A percentile compares a stretch with the other conserved stretches of the same genome.
These are phyloP conservation scores for Trypanosoma caninum DNA, from an alignment of 208 protist genomes.

Conservation along the genomic window DNA sequence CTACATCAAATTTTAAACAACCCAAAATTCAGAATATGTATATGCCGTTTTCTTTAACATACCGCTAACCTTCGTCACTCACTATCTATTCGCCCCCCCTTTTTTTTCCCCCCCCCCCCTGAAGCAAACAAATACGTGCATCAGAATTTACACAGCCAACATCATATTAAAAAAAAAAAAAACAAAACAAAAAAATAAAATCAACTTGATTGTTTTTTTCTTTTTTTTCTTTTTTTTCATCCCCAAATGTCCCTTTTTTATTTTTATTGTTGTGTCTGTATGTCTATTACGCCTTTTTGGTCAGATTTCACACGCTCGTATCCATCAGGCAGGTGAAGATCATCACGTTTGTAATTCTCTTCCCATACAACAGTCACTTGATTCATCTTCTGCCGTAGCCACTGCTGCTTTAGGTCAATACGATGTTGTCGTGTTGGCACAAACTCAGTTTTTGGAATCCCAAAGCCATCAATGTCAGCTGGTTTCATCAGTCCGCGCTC, in stretches of 20 bases:
- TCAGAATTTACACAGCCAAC: too few species aligned
- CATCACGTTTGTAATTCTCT: slow-evolving; percentile 67
- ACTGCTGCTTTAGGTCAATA: slow-evolving; percentile 68
- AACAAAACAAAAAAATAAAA: neutral
- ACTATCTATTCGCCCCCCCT: neutral
- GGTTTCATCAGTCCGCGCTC: slow-evolving; percentile 83
- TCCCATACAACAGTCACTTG: slow-evolving; percentile 68
- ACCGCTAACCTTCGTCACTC: neutral
- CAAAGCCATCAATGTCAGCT: slow-evolving; percentile 68
- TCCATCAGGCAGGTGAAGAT: slow-evolving; percentile 65
- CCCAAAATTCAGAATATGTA: too few species aligned
- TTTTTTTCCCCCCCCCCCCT: neutral
- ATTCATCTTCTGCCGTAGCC: slow-evolving; percentile 76
- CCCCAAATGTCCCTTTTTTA: neutral
- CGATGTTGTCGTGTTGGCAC: slow-evolving; percentile 74
- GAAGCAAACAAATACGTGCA: neutral
- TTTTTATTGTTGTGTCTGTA: neutral
- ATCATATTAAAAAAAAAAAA: neutral
- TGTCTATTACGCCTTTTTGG: neutral
- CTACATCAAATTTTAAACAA: too few species aligned
- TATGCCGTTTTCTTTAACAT: too few species aligned
- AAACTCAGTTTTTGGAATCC: slow-evolving; percentile 78
- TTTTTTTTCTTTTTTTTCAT: neutral
- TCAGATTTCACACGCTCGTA: slow-evolving; percentile 41
- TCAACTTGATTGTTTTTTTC: too few species aligned